These are phyloP conservation scores for Coniosporium tulheliwenetii DNA, from an alignment of 2,329 filamentous ascomycete genomes.

Conservation along the genomic window DNA sequence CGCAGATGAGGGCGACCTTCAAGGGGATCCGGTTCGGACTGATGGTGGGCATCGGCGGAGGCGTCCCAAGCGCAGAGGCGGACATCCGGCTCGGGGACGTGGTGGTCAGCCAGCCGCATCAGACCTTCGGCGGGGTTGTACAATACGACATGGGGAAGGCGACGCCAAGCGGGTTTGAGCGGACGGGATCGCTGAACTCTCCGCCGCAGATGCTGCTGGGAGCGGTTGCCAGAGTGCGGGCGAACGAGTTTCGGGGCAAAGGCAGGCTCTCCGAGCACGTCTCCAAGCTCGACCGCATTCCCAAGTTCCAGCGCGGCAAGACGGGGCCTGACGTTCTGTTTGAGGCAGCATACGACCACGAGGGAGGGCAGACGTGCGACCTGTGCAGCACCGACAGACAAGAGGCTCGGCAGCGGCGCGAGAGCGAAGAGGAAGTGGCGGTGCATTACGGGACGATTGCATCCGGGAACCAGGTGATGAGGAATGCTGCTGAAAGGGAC, in stretches of 20 bases:
- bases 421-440: slow-evolving; percentile 5
- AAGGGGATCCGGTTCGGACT: slow-evolving; percentile 6
- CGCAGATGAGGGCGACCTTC: slow-evolving; percentile 7
- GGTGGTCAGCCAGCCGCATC: slow-evolving; percentile 9
- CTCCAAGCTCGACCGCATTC: too few species aligned
- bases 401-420: not conserved
- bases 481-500: slow-evolving; percentile 19
- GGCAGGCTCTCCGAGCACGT: too few species aligned
- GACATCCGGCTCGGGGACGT: slow-evolving; percentile 15
- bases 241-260: too few species aligned
- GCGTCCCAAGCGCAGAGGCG: slow-evolving; percentile 5
- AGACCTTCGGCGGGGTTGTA: slow-evolving; percentile 8
- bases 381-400: not conserved
- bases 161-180: slow-evolving; percentile 3
- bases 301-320: too few species aligned
- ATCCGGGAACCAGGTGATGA: slow-evolving; percentile 25
- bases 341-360: not conserved
- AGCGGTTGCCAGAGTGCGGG: slow-evolving; percentile 3
- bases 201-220: slow-evolving; percentile 4
- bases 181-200: slow-evolving; percentile 6
- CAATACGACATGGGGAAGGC: slow-evolving; percentile 11
- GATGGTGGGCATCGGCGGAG: slow-evolving; percentile 11
- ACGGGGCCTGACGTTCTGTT: too few species aligned
- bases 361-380: not conserved
- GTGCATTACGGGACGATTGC: slow-evolving; percentile 23